Evolutionary conservation across 1,284 basidiomycete genomes (phyloP).

Genomic region (Cystobasidium slooffiae): DNA sequence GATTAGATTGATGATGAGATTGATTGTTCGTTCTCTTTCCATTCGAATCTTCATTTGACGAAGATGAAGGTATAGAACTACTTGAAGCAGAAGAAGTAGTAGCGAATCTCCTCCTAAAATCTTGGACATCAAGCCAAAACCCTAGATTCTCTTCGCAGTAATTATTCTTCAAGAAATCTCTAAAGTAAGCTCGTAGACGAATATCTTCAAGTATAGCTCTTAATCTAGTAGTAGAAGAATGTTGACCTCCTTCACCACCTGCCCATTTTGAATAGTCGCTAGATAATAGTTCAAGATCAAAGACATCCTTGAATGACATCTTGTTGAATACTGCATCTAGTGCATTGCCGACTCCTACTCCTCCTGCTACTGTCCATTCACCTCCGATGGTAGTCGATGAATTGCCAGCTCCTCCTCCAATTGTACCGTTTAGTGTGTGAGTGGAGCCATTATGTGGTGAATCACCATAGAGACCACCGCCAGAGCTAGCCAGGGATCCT

Average conservation of each 20-base stretch:
- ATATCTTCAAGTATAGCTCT: conserved; percentile 93
- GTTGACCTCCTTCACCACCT: conserved; percentile 69
- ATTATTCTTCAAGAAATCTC: conserved; percentile 89
- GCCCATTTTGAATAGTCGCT: conserved; percentile 35
- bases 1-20: conserved; percentile 60
- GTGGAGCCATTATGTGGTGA: conserved; percentile 24
- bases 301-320: conserved; percentile 61
- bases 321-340: conserved; percentile 74
- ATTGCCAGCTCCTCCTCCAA: neutral
- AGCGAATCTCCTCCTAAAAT: conserved; percentile 93
- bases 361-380: conserved; percentile 28
- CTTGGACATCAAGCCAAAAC: conserved; percentile 96
- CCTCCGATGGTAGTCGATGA: conserved; percentile 20
- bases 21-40: conserved; percentile 14
- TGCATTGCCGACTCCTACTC: conserved; percentile 62
- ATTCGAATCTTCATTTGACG: conserved; percentile 48
- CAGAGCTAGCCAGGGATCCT: neutral
- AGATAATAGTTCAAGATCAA: conserved; percentile 44
- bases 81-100: conserved; percentile 85
- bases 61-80: conserved; percentile 61
- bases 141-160: conserved; percentile 98
- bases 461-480: conserved; percentile 2
- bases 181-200: conserved; percentile 83
- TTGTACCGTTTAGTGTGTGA: conserved; percentile 14
- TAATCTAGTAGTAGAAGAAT: conserved; percentile 72